Conservation (phyloP, 169 alveolate genomes). For the Eimeria tenella region DNA sequence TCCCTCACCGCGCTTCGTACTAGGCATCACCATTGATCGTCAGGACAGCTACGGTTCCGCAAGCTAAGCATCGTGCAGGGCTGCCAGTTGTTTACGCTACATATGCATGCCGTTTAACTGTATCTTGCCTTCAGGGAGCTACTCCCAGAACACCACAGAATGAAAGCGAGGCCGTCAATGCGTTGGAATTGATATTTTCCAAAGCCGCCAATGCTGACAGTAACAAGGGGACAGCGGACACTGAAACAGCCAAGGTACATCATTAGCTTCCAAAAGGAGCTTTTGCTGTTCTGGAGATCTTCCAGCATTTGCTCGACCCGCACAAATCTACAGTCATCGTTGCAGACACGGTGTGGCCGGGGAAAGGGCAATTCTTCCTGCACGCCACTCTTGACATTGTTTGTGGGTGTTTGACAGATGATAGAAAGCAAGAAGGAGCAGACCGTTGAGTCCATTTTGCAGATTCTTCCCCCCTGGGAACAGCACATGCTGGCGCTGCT, state of each 20-base stretch:
- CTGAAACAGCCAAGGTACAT: conserved; percentile 46
- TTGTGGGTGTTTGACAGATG: conserved; percentile 73
- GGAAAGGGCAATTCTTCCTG: too few species aligned
- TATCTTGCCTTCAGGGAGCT: conserved; percentile 5
- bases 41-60: background rate
- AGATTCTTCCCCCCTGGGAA: conserved; percentile 87
- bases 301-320: background rate
- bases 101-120: background rate
- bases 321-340: background rate
- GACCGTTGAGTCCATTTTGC: conserved; percentile 83
- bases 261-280: background rate
- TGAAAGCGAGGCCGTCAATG: conserved; percentile 57
- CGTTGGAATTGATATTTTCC: conserved; percentile 58
- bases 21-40: background rate
- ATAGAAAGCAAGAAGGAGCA: conserved; percentile 82
- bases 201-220: background rate
- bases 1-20: background rate
- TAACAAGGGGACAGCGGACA: conserved; percentile 56
- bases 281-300: background rate
- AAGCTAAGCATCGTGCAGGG: background rate
- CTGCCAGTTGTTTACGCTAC: background rate
- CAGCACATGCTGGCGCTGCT: conserved; percentile 86
- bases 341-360: background rate
- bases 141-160: conserved; percentile 19
- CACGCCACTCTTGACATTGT: background rate